phyloP scores from a whole-genome alignment of 2,329 filamentous ascomycete species.

The Coniella lustricola region DNA sequence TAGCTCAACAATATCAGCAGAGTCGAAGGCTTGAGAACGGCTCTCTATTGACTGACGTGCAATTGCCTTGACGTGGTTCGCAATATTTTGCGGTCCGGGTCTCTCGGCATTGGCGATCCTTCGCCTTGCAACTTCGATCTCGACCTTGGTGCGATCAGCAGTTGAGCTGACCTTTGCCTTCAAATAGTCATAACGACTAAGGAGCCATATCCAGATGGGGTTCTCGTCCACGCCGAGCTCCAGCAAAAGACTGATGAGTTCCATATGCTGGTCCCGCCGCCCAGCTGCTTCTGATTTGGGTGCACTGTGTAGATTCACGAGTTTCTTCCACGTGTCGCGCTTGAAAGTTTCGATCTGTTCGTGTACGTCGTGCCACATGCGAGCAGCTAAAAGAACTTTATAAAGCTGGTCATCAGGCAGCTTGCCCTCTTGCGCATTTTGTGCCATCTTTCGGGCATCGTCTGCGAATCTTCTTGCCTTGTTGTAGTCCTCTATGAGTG shows the following conservation, averaged over 20 bases:
- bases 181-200: constrained; percentile 81
- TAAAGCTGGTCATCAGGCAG: constrained; percentile 76
- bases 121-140: constrained; percentile 85
- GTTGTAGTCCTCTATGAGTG: constrained; percentile 77
- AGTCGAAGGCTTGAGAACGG: constrained; percentile 62
- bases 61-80: constrained; percentile 69
- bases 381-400: constrained; percentile 77
- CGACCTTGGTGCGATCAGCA: constrained; percentile 80
- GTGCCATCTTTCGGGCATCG: constrained; percentile 64
- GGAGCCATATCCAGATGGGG: constrained; percentile 92
- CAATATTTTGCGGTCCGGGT: constrained; percentile 61
- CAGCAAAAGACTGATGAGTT: constrained; percentile 80
- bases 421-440: constrained; percentile 40
- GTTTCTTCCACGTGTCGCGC: constrained; percentile 76
- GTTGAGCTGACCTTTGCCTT: constrained; percentile 76
- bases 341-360: constrained; percentile 83
- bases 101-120: constrained; percentile 69
- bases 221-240: constrained; percentile 94
- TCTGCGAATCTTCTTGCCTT: constrained; percentile 77
- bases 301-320: constrained; percentile 61
- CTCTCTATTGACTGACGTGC: constrained; percentile 59
- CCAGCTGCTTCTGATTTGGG: constrained; percentile 42
- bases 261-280: constrained; percentile 78
- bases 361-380: constrained; percentile 93
- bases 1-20: constrained; percentile 72